Base-by-base conservation (phyloP, 2,329 filamentous ascomycete genomes). In the Orbilia ellipsospora region DNA sequence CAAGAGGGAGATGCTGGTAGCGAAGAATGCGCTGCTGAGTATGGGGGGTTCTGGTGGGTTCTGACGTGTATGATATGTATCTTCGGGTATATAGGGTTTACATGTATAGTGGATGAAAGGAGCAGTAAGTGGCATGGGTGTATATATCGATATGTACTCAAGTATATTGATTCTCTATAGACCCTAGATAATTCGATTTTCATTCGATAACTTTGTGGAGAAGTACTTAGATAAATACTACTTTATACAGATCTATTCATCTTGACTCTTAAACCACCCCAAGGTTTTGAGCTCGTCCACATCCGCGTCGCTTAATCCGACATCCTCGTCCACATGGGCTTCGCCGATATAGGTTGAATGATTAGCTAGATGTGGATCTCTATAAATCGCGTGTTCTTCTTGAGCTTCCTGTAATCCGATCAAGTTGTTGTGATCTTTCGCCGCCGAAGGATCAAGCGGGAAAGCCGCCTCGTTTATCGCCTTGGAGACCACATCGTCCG, bases 341-440 rank as follows among this genome's bases (percentile, higher is more conserved):
- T 74, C 70, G 7, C 63, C 70, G 3, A 31, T 64, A n/a, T 63
- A 74, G 10, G 70, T 60, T 13, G 61, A 57, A n/a, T 57, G 13
- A 15, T 74, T 74, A 2, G 63, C 70, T 36, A 74, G 20, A 23
- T 36, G 31, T 16, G 63, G 63, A 12, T 68, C 45, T 16, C 70
- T 50, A 28, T 52, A 74, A 36, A 74, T 74, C 5, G 50, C 61
- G 13, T 74, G 70, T 31, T 67, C 62, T 18, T 68, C 63, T 28
- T 74, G 57, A 13, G 63, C 70, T 48, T 74, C 63, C 44, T 68
- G 51, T 16, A 74, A 42, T n/a, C 63, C 65, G 20, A 74, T 36
- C n/a, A 74, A 28, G 10, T n/a, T 26, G 1, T 66, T 31, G 12
- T 50, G 16, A 48, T 68, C 57, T 28, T 73, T 16, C 8, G 70